phyloP scores from a whole-genome alignment of 2,329 filamentous ascomycete species.

The Incumbomyces delicatus region DNA sequence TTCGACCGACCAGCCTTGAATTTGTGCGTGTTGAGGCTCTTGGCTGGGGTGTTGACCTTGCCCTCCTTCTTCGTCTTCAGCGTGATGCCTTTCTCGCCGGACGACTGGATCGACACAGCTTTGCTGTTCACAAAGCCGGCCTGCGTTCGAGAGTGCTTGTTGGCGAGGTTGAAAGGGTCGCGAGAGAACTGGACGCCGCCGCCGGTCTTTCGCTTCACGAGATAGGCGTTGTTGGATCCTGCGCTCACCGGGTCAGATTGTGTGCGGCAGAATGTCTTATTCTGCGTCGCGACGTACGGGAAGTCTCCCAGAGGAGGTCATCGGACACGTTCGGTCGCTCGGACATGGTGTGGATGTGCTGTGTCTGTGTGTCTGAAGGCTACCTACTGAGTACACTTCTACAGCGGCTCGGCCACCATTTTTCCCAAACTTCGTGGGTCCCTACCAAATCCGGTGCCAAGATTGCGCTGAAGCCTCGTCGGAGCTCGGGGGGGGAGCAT shows the following conservation, averaged over 20 bases:
- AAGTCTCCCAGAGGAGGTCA: conserved; percentile 90
- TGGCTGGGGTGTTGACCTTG: conserved; percentile 62
- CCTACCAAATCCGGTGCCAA: not conserved
- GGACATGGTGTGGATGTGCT: conserved; percentile 17
- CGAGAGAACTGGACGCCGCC: conserved; percentile 85
- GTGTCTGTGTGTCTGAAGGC: too few relatives aligned
- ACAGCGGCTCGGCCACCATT: not conserved
- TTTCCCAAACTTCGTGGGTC: not conserved
- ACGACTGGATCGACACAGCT: conserved; percentile 68
- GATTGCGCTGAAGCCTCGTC: not conserved
- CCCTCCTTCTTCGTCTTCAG: conserved; percentile 74
- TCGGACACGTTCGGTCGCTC: conserved; percentile 66
- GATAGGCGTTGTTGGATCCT: conserved; percentile 84
- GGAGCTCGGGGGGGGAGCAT: not conserved
- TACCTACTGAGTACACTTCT: too few relatives aligned
- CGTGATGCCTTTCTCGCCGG: conserved; percentile 68
- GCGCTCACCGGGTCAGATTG: conserved; percentile 10
- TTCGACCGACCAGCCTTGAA: conserved; percentile 63
- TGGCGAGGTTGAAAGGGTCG: conserved; percentile 86
- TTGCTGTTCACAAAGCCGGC: conserved; percentile 90
- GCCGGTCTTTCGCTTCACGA: conserved; percentile 75
- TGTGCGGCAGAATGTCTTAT: too few relatives aligned
- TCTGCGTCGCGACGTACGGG: conserved; percentile 57
- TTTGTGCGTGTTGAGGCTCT: conserved; percentile 53
- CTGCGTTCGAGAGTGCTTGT: conserved; percentile 87